Percentiles rank a stretch among this genome's conserved stretches.
These are phyloP conservation scores for Colletotrichum graminicola DNA, from an alignment of 2,329 filamentous ascomycete species.

Conservation along the genomic window DNA sequence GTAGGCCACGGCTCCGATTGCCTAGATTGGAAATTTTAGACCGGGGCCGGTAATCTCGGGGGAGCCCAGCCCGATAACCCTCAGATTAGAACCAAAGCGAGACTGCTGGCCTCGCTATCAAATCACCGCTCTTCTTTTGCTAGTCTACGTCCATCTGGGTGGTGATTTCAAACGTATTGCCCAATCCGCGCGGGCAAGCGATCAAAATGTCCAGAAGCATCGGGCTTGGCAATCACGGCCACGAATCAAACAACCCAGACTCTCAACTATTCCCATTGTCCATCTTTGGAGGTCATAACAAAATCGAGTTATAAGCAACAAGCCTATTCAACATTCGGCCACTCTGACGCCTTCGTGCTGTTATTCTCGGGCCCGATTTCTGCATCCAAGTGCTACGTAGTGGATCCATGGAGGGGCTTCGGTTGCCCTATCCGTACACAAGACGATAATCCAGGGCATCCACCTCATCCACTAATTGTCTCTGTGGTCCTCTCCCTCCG, in stretches of 20 bases:
- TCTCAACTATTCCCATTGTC: too few species aligned
- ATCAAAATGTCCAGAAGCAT: neutral
- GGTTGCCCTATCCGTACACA: neutral
- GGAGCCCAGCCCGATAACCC: neutral
- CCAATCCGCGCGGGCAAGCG: neutral
- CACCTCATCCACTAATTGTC: neutral
- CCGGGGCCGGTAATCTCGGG: neutral
- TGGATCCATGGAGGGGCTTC: neutral
- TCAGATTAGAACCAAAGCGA: neutral
- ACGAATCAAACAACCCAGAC: too few species aligned
- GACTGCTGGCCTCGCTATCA: too few species aligned
- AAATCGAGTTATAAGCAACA: too few species aligned
- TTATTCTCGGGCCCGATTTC: neutral
- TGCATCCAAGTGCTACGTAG: neutral
- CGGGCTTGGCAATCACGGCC: too few species aligned
- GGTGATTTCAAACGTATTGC: neutral
- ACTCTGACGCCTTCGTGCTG: neutral
- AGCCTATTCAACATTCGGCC: too few species aligned
- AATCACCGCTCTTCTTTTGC: neutral
- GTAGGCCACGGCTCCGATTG: neutral
- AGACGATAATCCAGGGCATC: fast-evolving
- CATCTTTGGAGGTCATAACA: too few species aligned
- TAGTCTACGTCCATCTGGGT: neutral
- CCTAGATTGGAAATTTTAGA: conserved; percentile 1
- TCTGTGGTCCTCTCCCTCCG: conserved; percentile 3